Conservation (phyloP, 169 alveolate species). For the Plasmodium cynomolgi region DNA sequence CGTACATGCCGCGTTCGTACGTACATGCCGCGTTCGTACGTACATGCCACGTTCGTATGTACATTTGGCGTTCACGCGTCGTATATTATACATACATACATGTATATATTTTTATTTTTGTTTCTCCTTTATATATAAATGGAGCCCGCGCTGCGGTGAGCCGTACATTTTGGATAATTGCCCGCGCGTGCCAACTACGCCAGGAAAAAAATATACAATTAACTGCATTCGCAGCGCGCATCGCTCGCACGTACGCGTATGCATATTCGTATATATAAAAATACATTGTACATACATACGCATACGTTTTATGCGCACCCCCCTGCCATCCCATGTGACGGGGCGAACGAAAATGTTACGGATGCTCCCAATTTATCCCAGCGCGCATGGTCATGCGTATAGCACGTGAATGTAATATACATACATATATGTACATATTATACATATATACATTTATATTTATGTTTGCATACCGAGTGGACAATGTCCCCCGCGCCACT, state of each 20-base stretch:
- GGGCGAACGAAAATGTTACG: not conserved
- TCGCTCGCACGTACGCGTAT: not conserved
- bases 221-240: not conserved
- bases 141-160: not conserved
- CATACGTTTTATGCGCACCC: not conserved
- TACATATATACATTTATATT: not conserved
- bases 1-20: not conserved
- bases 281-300: not conserved
- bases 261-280: not conserved
- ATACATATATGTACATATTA: not conserved
- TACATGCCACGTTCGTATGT: too few relatives aligned
- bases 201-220: not conserved
- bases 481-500: not conserved
- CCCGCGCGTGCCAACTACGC: not conserved
- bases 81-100: conserved; percentile 7
- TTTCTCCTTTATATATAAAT: not conserved
- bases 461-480: not conserved
- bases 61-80: not conserved
- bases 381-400: not conserved
- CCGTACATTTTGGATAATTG: not conserved
- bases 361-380: not conserved
- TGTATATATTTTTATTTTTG: not conserved
- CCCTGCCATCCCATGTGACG: not conserved
- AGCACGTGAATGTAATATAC: not conserved
- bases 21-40: not conserved